phyloP scores from a whole-genome alignment of 768 basidiomycete species.

The Termitomyces heimii region DNA sequence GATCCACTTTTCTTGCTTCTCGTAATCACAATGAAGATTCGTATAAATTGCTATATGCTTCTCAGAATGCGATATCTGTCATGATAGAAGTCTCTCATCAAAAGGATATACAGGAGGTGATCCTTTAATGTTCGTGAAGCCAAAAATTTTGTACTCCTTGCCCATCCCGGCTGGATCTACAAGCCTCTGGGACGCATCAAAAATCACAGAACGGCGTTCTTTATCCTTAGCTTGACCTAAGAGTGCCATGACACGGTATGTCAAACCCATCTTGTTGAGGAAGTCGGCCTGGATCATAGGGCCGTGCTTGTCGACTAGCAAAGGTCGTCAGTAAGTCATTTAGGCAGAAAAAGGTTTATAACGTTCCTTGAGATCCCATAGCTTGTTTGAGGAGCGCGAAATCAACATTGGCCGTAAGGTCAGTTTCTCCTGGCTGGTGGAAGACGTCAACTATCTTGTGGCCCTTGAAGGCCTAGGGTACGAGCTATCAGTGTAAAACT shows the following conservation, averaged over 20 bases:
- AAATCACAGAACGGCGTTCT: slow-evolving; percentile 48
- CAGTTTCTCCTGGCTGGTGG: slow-evolving; percentile 78
- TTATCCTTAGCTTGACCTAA: slow-evolving; percentile 41
- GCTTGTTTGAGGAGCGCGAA: slow-evolving; percentile 86
- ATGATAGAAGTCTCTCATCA: slow-evolving; percentile 13
- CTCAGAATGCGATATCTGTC: neutral
- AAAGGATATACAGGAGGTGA: slow-evolving; percentile 28
- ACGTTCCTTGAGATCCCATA: slow-evolving; percentile 47
- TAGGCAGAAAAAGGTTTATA: neutral
- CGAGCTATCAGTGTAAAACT: neutral
- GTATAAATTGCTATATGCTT: neutral
- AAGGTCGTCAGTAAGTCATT: neutral
- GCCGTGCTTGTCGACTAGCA: slow-evolving; percentile 49
- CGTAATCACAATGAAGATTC: neutral
- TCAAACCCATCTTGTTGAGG: slow-evolving; percentile 72
- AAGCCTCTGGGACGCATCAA: slow-evolving; percentile 59
- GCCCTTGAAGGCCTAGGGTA: slow-evolving; percentile 75
- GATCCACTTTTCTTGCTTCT: neutral
- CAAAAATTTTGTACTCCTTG: slow-evolving; percentile 77
- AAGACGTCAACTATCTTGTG: slow-evolving; percentile 87
- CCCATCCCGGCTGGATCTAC: slow-evolving; percentile 86
- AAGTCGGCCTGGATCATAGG: slow-evolving; percentile 65
- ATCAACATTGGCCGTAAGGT: slow-evolving; percentile 96
- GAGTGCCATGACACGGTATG: slow-evolving; percentile 58
- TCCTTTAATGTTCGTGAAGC: slow-evolving; percentile 28